These are phyloP conservation scores for Nemania sp. DNA, from an alignment of 2,329 filamentous ascomycete genomes.

Conservation along the genomic window DNA sequence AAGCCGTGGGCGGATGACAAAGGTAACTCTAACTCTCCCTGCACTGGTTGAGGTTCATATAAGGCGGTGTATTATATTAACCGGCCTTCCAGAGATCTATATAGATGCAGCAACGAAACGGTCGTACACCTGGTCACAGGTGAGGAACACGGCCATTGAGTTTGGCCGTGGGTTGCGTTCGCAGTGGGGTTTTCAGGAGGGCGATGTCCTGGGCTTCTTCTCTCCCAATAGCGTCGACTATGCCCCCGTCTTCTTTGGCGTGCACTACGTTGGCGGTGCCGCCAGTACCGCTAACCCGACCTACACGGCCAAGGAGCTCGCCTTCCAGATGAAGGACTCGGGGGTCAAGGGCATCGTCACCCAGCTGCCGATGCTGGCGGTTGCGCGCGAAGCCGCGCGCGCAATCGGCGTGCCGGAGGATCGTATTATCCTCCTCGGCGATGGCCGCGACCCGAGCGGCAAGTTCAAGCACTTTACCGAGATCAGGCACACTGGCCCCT, in stretches of 20 bases:
- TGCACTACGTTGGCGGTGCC: slow-evolving; percentile 81
- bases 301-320: slow-evolving; percentile 82
- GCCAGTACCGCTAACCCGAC: slow-evolving; percentile 86
- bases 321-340: slow-evolving; percentile 81
- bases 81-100: slow-evolving; percentile 66
- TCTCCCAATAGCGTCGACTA: slow-evolving; percentile 87
- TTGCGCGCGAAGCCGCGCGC: slow-evolving; percentile 69
- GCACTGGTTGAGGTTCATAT: not conserved
- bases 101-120: slow-evolving; percentile 72
- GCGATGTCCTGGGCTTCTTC: slow-evolving; percentile 82
- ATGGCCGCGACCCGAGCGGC: slow-evolving; percentile 62
- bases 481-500: slow-evolving; percentile 66
- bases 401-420: slow-evolving; percentile 72
- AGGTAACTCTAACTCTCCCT: slow-evolving; percentile 51
- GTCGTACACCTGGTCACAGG: slow-evolving; percentile 71
- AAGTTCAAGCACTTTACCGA: slow-evolving; percentile 73
- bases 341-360: slow-evolving; percentile 77
- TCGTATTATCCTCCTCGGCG: slow-evolving; percentile 77
- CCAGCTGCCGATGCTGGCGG: slow-evolving; percentile 67
- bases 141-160: slow-evolving; percentile 67
- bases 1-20: slow-evolving; percentile 72
- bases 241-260: slow-evolving; percentile 75
- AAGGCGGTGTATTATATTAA: slow-evolving; percentile 4
- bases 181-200: slow-evolving; percentile 76
- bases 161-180: slow-evolving; percentile 81